Percentiles rank a stretch among this genome's conserved stretches.
Evolutionary conservation across 176 grass and related monocot genomes (phyloP).

Genomic region (Bonia amplexicaulis): DNA sequence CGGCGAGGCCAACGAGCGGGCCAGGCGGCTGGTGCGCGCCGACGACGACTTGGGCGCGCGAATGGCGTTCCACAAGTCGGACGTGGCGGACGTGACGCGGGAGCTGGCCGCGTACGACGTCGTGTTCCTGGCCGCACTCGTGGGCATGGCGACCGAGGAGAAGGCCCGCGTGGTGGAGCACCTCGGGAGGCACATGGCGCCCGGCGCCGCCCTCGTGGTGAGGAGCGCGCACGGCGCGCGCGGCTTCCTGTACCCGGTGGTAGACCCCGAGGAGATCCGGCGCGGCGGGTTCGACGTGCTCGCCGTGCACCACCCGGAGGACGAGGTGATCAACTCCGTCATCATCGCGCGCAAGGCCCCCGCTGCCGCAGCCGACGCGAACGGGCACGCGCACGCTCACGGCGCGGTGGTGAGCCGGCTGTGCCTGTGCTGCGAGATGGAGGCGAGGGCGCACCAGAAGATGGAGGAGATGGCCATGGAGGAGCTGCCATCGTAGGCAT

Average conservation of each 20-base stretch:
- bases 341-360: constrained; percentile 69
- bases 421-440: constrained; percentile 62
- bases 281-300: constrained; percentile 70
- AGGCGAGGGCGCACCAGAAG: constrained; percentile 64
- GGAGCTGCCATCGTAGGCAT: constrained; percentile 51
- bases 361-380: neutral
- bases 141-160: constrained; percentile 64
- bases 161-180: constrained; percentile 66
- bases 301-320: constrained; percentile 70
- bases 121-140: constrained; percentile 94
- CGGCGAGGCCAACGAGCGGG: constrained; percentile 51
- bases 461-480: constrained; percentile 68
- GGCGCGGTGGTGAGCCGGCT: constrained; percentile 32
- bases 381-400: neutral
- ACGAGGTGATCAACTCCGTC: constrained; percentile 96
- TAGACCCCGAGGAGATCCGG: constrained; percentile 56
- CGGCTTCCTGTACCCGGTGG: constrained; percentile 84
- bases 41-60: constrained; percentile 35
- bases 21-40: constrained; percentile 46
- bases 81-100: constrained; percentile 43
- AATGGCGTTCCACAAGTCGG: constrained; percentile 62
- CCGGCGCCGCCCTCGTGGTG: constrained; percentile 63
- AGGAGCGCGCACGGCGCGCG: constrained; percentile 87
- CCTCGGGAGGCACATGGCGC: constrained; percentile 65
- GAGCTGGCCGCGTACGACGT: constrained; percentile 50